Evolutionary conservation across 331 rosid genomes (phyloP), one percentile per base, ranked within the genome.

Genomic region (Cydonia oblonga): DNA sequence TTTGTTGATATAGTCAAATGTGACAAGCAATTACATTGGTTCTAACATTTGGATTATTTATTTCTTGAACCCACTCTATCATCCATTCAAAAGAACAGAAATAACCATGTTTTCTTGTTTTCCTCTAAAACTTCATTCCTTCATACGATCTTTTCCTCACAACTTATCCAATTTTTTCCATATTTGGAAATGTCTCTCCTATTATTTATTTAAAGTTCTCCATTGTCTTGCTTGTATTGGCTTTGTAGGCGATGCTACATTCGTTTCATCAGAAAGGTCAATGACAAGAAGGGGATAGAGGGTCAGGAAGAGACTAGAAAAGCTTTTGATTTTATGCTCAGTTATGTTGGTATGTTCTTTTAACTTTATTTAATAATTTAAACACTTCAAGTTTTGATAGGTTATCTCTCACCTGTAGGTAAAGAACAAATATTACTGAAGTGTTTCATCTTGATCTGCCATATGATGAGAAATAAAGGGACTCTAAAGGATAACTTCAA

Each of bases 291-390:
- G 81, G 97, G 98, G 64, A 26, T 81, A 56, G 98, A 93, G 81
- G 98, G 98, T 81, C 97, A 91, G 81, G 98, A 93, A 81, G 98
- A 93, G 84, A 93, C 98, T n/a, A 91, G 89, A 84, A 93, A 93
- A 87, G 98, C 98, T 73, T 93, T 87, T 80, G 98, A 93, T 72
- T 93, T 91, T 85, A 91, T 91, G 97, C 93, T 93, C 70, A 89
- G 83, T 83, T 93, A 82, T 78, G 83, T 93, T 80, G 98, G 98
- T 93, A 76, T 75, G 87, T 81, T 35, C 4, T 75, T 2, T 26
- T 72, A 15, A 60, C 25, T 26, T 26, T 49, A 18, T 16, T 20
- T 53, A 20, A 49, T 32, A 28, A 69, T 32, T 70, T 12, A 12
- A 23, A 33, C 23, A 32, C 53, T 33, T 54, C 11, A 72, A 67